Conservation (phyloP, 2,329 filamentous ascomycete species). For the Fusarium tupiense region DNA sequence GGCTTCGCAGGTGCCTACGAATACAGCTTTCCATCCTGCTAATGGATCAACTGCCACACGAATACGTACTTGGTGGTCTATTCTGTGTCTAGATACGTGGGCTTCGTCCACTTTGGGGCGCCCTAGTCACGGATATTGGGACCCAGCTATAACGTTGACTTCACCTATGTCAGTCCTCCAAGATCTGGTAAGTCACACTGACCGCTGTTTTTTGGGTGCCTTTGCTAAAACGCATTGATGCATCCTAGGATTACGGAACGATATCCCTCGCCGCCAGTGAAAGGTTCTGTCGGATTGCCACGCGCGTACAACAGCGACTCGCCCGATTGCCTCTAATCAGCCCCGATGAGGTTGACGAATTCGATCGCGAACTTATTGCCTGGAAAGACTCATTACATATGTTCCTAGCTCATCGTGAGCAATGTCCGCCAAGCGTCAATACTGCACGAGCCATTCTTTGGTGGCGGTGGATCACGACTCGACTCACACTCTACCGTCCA, state of each 20-base stretch:
- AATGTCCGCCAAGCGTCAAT: background rate
- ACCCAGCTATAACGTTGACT: background rate
- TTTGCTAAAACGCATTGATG: background rate
- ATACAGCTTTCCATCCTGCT: background rate
- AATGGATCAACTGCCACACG: background rate
- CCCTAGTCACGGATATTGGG: background rate
- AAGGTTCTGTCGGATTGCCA: background rate
- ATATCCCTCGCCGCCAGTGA: background rate
- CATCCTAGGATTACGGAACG: background rate
- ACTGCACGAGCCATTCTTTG: background rate
- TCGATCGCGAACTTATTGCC: background rate
- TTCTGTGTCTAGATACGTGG: background rate
- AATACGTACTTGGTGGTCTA: background rate
- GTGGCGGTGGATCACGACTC: background rate
- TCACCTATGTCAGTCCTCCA: background rate
- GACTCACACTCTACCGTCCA: background rate
- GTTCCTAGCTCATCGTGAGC: background rate
- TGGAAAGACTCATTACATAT: background rate
- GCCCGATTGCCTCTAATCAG: background rate
- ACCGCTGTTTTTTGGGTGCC: rapidly evolving
- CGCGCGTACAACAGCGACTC: background rate
- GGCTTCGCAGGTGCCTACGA: background rate
- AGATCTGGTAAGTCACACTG: background rate
- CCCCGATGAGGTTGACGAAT: background rate
- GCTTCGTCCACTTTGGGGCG: background rate